Base-by-base conservation (phyloP, 2,329 filamentous ascomycete species). In the Clonostachys sp. region DNA sequence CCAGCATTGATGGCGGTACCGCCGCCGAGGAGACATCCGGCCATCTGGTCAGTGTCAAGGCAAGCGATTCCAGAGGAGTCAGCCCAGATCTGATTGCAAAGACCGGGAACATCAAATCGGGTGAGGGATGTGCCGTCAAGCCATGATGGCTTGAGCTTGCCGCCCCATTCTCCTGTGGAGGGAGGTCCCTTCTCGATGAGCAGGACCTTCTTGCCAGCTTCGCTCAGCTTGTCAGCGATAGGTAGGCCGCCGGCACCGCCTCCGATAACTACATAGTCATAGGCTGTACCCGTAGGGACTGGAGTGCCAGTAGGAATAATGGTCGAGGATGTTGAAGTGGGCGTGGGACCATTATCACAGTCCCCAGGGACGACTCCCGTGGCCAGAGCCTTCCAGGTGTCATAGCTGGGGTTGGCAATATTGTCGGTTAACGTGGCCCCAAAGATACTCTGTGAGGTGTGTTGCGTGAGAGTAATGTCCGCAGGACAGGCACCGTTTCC, bases 11-110 rank as follows among this genome's bases (percentile, higher is more conserved):
- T 73, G 30, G 81, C 78, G 13, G 81, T 78, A 8, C 81, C 81
- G 47, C 85, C 86, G 44, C 86, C 86, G 4, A 89, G 74, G 41
- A 89, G 73, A 51, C 86, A 89, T 13, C 84, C 86, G 12, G 83
- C 82, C 82, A 87, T 87, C 56, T 85, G 81, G 51, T 85, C 83
- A n/a, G 80, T 82, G 60, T 89, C 85, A 2, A 74, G 75, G 63
- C 86, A 89, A 35, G 80, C 78, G 55, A 87, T 81, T 30, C 81
- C 83, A 5, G 71, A 70, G 10, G 79, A 81, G 57, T 86, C 75
- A 5, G 72, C 66, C 77, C 82, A 86, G 54, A 89, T 86, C 64
- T 87, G 72, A 61, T 87, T 88, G 62, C 82, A 86, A 50, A 88
- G 77, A 47, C 84, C 83, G 0, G 85, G 85, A 6, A 88, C 78